Conservation (phyloP, 1,284 basidiomycete genomes). For the Chiua sp. region DNA sequence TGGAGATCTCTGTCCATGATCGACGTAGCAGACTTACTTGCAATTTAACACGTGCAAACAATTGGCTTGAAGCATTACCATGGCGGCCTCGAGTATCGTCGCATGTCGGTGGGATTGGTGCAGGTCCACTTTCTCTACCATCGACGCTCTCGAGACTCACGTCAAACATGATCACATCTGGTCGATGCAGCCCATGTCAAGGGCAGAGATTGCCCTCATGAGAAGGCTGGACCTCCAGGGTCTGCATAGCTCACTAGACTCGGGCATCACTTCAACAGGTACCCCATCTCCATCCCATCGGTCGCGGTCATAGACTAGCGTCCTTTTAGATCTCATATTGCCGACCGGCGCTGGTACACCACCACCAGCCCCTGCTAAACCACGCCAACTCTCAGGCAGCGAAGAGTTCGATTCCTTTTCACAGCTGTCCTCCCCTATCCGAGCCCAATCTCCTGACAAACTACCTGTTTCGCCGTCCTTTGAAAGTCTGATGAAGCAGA, state of each 20-base stretch:
- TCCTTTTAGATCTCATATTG: slow-evolving; percentile 12
- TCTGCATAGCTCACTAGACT: slow-evolving; percentile 37
- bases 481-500: slow-evolving; percentile 21
- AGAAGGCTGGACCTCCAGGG: slow-evolving; percentile 40
- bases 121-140: slow-evolving; percentile 42
- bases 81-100: slow-evolving; percentile 4
- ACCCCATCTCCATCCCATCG: slow-evolving; percentile 7
- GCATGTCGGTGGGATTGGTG: slow-evolving; percentile 58
- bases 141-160: slow-evolving; percentile 48
- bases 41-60: slow-evolving; percentile 33
- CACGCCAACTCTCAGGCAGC: background rate
- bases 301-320: slow-evolving; percentile 6
- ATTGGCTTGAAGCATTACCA: background rate
- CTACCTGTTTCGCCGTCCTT: slow-evolving; percentile 41
- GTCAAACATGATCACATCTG: slow-evolving; percentile 53
- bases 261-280: slow-evolving; percentile 24
- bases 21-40: background rate
- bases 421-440: slow-evolving; percentile 39
- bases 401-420: slow-evolving; percentile 17
- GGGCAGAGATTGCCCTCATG: slow-evolving; percentile 35
- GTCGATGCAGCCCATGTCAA: slow-evolving; percentile 40
- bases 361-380: background rate
- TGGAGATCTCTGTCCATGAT: slow-evolving; percentile 41
- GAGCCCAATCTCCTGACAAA: slow-evolving; percentile 14
- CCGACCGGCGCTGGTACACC: slow-evolving; percentile 3